Evolutionary conservation across 352 stramenopile species (phyloP).

Genomic region (Aphanomyces astaci): DNA sequence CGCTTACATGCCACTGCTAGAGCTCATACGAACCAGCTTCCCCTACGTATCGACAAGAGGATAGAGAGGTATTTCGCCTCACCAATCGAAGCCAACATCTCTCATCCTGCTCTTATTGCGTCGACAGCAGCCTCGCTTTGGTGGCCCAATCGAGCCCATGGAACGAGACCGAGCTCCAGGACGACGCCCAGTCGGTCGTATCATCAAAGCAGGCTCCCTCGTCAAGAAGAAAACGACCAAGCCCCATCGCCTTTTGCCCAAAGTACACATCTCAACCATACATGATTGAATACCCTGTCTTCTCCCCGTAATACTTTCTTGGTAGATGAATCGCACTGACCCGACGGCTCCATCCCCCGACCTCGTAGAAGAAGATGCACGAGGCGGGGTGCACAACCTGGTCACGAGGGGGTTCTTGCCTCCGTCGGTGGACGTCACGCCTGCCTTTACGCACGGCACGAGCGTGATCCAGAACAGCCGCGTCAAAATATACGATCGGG

Average conservation of each 20-base stretch:
- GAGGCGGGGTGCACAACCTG: slow-evolving; percentile 54
- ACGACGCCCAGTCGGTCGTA: slow-evolving; percentile 7
- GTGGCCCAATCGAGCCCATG: slow-evolving; percentile 7
- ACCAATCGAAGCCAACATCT: too few species aligned
- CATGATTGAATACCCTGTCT: neutral
- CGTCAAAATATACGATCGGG: slow-evolving; percentile 49
- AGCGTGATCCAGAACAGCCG: slow-evolving; percentile 48
- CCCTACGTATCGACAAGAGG: neutral
- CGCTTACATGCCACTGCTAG: neutral
- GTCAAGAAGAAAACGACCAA: slow-evolving; percentile 56
- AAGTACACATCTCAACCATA: slow-evolving; percentile 36
- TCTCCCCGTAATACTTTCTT: neutral
- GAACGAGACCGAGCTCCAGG: slow-evolving; percentile 15
- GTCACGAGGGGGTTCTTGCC: slow-evolving; percentile 66
- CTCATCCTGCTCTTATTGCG: too few species aligned
- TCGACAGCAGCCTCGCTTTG: neutral
- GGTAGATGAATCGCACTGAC: slow-evolving; percentile 30
- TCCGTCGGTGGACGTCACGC: slow-evolving; percentile 48
- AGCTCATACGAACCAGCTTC: neutral
- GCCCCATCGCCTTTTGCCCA: slow-evolving; percentile 50
- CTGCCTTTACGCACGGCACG: slow-evolving; percentile 44
- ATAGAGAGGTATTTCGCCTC: too few species aligned
- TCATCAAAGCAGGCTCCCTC: slow-evolving; percentile 20
- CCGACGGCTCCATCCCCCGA: slow-evolving; percentile 43
- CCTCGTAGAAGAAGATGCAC: slow-evolving; percentile 49